Percentiles rank a stretch among this genome's conserved stretches.
phyloP scores from a whole-genome alignment of 345 rosid species.

The Laguncularia racemosa region DNA sequence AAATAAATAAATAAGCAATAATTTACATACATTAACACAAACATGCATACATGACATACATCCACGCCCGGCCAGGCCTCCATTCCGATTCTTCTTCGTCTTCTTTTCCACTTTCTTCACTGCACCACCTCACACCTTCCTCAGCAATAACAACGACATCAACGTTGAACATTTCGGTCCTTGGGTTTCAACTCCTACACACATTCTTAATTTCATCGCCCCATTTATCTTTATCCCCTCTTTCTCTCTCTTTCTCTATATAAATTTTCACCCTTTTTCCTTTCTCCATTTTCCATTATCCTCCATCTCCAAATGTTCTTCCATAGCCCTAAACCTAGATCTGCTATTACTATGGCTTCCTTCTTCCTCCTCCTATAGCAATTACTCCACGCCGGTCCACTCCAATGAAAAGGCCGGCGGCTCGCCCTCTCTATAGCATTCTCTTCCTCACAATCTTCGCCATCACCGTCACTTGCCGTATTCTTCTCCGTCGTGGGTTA shows the following conservation, averaged over 20 bases:
- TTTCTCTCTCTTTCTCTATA: too few relatives aligned
- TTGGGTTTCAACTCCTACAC: too few relatives aligned
- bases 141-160: not conserved
- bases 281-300: not conserved
- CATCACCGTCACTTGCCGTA: slow-evolving; percentile 44
- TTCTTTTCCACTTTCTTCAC: not conserved
- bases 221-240: not conserved
- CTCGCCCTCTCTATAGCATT: slow-evolving; percentile 52
- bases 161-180: too few relatives aligned
- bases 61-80: too few relatives aligned
- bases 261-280: too few relatives aligned
- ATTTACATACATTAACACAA: too few relatives aligned
- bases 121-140: not conserved
- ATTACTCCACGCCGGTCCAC: slow-evolving; percentile 10
- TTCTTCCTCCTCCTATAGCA: slow-evolving; percentile 3
- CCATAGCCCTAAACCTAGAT: too few relatives aligned
- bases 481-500: slow-evolving; percentile 30
- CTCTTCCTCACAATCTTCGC: slow-evolving; percentile 48
- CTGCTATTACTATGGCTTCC: too few relatives aligned
- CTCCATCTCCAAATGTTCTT: too few relatives aligned
- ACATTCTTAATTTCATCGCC: too few relatives aligned
- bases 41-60: too few relatives aligned
- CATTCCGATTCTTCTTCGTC: not conserved
- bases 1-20: too few relatives aligned
- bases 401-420: slow-evolving; percentile 69